phyloP scores from a whole-genome alignment of 129 eudicot species.

The Rutidosis leptorrhynchoides region DNA sequence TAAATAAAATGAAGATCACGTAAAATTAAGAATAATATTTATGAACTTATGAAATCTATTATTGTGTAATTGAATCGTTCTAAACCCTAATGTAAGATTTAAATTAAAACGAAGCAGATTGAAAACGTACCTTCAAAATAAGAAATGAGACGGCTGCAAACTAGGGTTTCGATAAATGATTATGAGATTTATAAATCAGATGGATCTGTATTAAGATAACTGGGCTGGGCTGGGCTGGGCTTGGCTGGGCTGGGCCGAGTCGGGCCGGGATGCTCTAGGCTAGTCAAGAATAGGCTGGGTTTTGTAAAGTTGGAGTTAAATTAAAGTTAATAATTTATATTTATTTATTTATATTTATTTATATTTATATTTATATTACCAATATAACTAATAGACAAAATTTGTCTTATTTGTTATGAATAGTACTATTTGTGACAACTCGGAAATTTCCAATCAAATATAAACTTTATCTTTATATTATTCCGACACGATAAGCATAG shows the following conservation, averaged over 20 bases:
- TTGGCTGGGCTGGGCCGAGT: neutral
- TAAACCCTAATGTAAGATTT: slow-evolving; percentile 1
- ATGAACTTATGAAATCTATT: neutral
- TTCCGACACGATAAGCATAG: no score
- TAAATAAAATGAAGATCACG: neutral
- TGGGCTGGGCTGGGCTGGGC: neutral
- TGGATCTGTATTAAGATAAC: neutral
- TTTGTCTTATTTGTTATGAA: no score
- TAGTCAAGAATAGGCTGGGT: neutral
- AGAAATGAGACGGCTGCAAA: slow-evolving; percentile 15
- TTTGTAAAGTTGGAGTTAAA: neutral
- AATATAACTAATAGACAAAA: no score
- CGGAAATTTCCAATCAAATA: no score
- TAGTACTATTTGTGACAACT: no score
- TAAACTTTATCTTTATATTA: no score
- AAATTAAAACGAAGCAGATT: neutral
- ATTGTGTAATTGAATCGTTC: neutral
- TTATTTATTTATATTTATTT: neutral
- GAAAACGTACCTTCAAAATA: slow-evolving; percentile 25
- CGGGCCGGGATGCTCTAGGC: neutral
- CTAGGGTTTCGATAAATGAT: slow-evolving; percentile 24
- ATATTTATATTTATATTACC: no score
- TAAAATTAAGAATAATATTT: neutral
- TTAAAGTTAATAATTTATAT: no score
- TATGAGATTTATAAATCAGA: neutral